Conservation (phyloP, 2,329 filamentous ascomycete species). For the Bipolaris sorokiniana region DNA sequence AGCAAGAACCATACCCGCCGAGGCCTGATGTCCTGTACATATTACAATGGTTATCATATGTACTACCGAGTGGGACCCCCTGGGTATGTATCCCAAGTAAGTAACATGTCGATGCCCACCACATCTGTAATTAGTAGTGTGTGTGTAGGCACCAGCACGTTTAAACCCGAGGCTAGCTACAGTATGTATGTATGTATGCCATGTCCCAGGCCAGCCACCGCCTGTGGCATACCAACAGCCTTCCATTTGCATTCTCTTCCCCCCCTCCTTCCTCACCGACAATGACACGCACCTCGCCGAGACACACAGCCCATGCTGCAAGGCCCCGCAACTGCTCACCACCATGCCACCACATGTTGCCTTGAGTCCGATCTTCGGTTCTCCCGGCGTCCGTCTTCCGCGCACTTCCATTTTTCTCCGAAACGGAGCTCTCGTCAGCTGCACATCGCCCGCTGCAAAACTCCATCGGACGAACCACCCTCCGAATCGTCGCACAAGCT, state of each 20-base stretch:
- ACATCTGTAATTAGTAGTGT: too few species aligned
- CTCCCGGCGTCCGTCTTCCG: slow-evolving; percentile 9
- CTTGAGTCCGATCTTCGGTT: slow-evolving; percentile 14
- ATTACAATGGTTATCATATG: too few species aligned
- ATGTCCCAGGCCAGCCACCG: too few species aligned
- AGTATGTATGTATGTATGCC: too few species aligned
- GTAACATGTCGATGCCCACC: too few species aligned
- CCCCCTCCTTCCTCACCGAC: slow-evolving; percentile 18
- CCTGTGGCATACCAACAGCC: background rate
- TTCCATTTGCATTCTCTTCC: background rate
- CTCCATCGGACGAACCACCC: slow-evolving; percentile 17
- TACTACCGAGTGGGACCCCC: too few species aligned
- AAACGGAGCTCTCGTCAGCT: slow-evolving; percentile 26
- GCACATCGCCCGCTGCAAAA: slow-evolving; percentile 8
- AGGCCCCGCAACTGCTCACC: slow-evolving; percentile 16
- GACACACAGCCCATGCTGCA: slow-evolving; percentile 20
- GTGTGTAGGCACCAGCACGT: too few species aligned
- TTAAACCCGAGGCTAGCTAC: too few species aligned
- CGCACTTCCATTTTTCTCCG: slow-evolving; percentile 8
- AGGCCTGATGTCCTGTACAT: background rate
- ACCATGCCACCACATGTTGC: slow-evolving; percentile 15
- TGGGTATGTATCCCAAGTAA: too few species aligned
- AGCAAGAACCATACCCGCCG: background rate
- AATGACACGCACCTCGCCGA: slow-evolving; percentile 15
- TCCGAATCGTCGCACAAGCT: slow-evolving; percentile 7